Conservation (phyloP, 169 alveolate genomes). For the Plasmodium coatneyi region DNA sequence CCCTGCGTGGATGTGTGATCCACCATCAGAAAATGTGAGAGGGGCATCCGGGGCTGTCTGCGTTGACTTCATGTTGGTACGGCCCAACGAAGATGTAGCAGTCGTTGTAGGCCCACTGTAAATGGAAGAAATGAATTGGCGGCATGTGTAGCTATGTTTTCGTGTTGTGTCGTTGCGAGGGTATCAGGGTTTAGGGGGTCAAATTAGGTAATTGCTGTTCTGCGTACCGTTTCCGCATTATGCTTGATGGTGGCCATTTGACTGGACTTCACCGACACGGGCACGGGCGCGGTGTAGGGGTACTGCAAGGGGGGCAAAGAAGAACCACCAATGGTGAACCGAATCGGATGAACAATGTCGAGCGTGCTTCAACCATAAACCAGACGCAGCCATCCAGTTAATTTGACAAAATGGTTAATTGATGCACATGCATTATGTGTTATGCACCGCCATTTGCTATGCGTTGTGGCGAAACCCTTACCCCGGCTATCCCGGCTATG, state of each 20-base stretch:
- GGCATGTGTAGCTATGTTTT: not conserved
- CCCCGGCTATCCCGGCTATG: not conserved
- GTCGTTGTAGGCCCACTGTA: slow-evolving; percentile 66
- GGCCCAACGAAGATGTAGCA: slow-evolving; percentile 63
- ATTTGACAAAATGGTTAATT: not conserved
- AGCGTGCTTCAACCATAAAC: not conserved
- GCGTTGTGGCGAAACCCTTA: not conserved
- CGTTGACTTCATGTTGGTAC: slow-evolving; percentile 28
- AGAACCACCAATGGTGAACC: not conserved
- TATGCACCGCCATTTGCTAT: too few relatives aligned
- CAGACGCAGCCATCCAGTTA: not conserved
- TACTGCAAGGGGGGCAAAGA: not conserved
- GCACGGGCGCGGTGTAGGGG: slow-evolving; percentile 46
- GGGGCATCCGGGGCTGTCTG: slow-evolving; percentile 37
- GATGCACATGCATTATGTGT: not conserved
- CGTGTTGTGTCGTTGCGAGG: not conserved
- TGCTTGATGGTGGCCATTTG: slow-evolving; percentile 66
- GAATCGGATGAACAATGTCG: not conserved
- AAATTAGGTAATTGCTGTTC: not conserved
- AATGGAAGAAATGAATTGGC: not conserved
- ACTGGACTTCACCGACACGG: slow-evolving; percentile 51
- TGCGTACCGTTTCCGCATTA: slow-evolving; percentile 51
- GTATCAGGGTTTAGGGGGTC: not conserved
- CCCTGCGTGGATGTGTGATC: not conserved
- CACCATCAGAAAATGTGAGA: slow-evolving; percentile 8